Conservation (phyloP, 140 eudicot species). For the Stevia rebaudiana region DNA sequence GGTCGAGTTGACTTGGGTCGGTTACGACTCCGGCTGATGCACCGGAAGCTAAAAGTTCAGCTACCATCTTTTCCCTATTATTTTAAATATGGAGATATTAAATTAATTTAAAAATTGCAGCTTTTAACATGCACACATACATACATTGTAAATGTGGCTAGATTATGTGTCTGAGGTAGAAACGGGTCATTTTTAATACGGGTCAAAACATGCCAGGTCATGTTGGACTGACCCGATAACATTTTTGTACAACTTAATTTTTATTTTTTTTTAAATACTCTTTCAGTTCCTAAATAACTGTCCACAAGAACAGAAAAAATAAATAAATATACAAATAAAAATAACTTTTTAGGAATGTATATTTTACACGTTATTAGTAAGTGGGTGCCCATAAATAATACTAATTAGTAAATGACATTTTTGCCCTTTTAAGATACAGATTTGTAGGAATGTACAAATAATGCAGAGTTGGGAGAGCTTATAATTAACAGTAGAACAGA, state of each 20-base stretch:
- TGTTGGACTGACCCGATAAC: neutral
- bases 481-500: neutral
- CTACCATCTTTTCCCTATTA: constrained; percentile 91
- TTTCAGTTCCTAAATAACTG: neutral
- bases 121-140: neutral
- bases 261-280: neutral
- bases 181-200: neutral
- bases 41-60: constrained; percentile 82
- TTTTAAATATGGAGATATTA: neutral
- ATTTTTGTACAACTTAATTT: neutral
- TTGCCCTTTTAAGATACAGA: neutral
- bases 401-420: neutral
- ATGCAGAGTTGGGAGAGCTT: neutral
- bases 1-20: constrained; percentile 78
- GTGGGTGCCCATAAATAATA: no score
- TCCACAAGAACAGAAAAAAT: neutral
- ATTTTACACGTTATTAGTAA: neutral
- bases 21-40: constrained; percentile 94
- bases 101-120: neutral
- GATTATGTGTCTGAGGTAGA: neutral
- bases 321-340: no score
- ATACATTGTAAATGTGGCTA: neutral
- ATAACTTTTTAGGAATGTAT: no score
- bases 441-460: neutral
- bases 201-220: neutral